Evolutionary conservation across 1,139 yeast species (phyloP), one percentile per base, ranked within the genome.

Genomic region (Blastobotrys malaysiensis): DNA sequence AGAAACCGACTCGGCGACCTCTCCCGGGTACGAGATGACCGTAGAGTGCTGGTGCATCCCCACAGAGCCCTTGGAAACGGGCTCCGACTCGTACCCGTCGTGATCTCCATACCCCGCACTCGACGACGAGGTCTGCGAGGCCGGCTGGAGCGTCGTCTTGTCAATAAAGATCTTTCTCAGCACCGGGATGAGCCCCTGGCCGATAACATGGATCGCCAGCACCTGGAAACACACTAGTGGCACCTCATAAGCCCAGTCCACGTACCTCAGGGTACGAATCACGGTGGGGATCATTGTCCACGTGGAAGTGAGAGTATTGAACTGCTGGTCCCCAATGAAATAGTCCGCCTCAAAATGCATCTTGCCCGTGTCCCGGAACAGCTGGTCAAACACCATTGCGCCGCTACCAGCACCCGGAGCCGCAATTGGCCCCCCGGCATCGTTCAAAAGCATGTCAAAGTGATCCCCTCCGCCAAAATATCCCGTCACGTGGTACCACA

Each of bases 151-250:
- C 2, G 45, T 18, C 5, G 45, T 46, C 45, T 60, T 55, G 7
- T 64, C 63, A 14, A 67, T 65, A 45, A 64, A 62, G 22, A 63
- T 60, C 26, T 60, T 62, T 24, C 65, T 56, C n/a, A 67, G 46
- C 48, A 60, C 65, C 6, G 69, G 67, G 18, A 63, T 50, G 43
- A 66, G 53, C 2, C 67, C 68, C 36, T 63, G 57, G 9, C 64
- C 63, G 39, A 66, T 61, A 19, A 67, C 69, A 52, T 67, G 69
- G 45, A 67, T 58, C 9, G 69, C 69, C 16, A 65, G 60, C 18
- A 61, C 57, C 51, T 66, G 70, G 50, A 58, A 62, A 20, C 61
- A 50, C 11, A 66, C 55, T 9, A 58, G 20, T 5, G 70, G 70
- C 24, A 67, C 55, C 52, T 67, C 70, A n/a, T 60, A 52, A 9